Evolutionary conservation across 164 flowering plant species (phyloP).

Genomic region (Tinospora cordifolia): DNA sequence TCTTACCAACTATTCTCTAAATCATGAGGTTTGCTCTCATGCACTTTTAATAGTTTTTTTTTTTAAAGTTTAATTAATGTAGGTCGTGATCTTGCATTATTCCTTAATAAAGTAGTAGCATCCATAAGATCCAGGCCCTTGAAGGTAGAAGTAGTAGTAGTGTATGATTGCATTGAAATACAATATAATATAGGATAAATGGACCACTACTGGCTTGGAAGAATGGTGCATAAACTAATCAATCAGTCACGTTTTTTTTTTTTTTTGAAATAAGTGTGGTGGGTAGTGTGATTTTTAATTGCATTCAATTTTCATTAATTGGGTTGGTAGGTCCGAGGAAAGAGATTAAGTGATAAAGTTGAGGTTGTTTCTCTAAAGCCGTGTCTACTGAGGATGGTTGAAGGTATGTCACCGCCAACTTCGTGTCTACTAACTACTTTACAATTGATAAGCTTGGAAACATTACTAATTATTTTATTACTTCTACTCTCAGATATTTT

Average conservation of each 20-base stretch:
- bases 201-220: too few relatives aligned
- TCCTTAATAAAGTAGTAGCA: too few relatives aligned
- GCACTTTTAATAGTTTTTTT: too few relatives aligned
- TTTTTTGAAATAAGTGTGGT: too few relatives aligned
- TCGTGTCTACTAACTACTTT: background rate
- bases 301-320: background rate
- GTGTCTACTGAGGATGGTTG: slow-evolving; percentile 62
- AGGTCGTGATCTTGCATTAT: too few relatives aligned
- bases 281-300: background rate
- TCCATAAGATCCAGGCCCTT: too few relatives aligned
- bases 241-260: background rate
- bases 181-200: too few relatives aligned
- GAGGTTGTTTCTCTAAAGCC: slow-evolving; percentile 74
- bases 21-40: slow-evolving; percentile 62
- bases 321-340: slow-evolving; percentile 54
- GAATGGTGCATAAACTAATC: too few relatives aligned
- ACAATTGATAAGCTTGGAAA: background rate
- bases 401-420: slow-evolving; percentile 46
- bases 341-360: slow-evolving; percentile 50
- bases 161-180: too few relatives aligned
- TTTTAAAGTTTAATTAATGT: too few relatives aligned
- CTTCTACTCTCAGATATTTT: too few relatives aligned
- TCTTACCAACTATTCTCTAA: slow-evolving; percentile 74
- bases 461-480: background rate
- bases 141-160: too few relatives aligned